phyloP scores from a whole-genome alignment of 2,329 filamentous ascomycete genomes.

The Mycosphaerella sp. region DNA sequence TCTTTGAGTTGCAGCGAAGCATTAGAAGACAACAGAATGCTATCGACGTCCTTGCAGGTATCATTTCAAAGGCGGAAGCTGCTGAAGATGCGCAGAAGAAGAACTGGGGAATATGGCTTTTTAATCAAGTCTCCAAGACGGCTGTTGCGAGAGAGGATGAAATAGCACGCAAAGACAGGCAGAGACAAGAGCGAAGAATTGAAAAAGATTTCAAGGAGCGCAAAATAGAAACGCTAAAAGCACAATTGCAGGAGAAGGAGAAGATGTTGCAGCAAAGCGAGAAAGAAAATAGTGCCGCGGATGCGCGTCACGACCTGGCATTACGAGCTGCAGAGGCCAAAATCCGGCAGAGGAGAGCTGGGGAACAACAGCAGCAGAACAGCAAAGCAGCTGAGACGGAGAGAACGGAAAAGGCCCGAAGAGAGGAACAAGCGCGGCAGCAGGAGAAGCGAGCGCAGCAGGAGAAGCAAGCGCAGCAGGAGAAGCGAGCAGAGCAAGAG shows the following conservation, averaged over 20 bases:
- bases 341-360: too few relatives aligned
- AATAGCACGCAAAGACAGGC: constrained; percentile 31
- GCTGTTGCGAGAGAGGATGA: constrained; percentile 31
- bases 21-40: constrained; percentile 6
- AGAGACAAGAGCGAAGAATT: constrained; percentile 30
- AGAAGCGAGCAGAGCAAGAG: too few relatives aligned
- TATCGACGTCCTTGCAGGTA: too few relatives aligned
- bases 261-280: constrained; percentile 8
- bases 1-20: constrained; percentile 19
- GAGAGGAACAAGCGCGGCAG: too few relatives aligned
- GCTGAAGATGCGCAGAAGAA: constrained; percentile 29
- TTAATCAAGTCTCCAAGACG: constrained; percentile 29
- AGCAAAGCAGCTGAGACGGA: too few relatives aligned
- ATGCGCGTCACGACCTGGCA: not conserved
- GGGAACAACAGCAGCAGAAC: too few relatives aligned
- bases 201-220: constrained; percentile 34
- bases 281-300: not conserved
- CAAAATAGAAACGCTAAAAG: constrained; percentile 14
- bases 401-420: too few relatives aligned
- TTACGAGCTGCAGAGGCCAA: not conserved
- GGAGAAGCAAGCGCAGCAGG: too few relatives aligned
- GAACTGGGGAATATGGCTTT: constrained; percentile 30
- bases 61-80: too few relatives aligned
- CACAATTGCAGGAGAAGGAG: constrained; percentile 21
- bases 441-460: too few relatives aligned